Conservation (phyloP, 768 basidiomycete species). For the Naganishia friedmannii region DNA sequence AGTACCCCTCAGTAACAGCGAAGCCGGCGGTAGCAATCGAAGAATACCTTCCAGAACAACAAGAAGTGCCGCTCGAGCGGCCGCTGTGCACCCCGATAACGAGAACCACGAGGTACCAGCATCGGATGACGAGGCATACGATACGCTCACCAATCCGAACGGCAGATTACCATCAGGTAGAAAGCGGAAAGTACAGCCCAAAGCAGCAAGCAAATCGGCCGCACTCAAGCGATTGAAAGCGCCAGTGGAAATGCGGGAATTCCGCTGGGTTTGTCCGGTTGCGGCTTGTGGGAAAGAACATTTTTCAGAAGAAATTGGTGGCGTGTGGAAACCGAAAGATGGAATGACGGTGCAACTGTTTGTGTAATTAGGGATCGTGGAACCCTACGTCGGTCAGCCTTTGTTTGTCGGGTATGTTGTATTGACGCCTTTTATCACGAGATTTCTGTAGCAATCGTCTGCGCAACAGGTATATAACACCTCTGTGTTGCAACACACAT, state of each 20-base stretch:
- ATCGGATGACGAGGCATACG: not conserved
- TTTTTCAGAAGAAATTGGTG: conserved; percentile 36
- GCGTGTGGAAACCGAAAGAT: conserved; percentile 26
- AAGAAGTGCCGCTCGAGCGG: conserved; percentile 8
- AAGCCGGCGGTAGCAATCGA: not conserved
- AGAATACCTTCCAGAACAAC: conserved; percentile 5
- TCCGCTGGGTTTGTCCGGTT: conserved; percentile 44
- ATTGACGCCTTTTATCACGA: not conserved
- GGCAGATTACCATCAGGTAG: not conserved
- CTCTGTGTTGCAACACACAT: not conserved
- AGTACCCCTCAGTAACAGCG: not conserved
- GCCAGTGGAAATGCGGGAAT: conserved; percentile 32
- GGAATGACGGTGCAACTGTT: conserved; percentile 24
- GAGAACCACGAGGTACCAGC: not conserved
- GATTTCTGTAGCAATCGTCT: not conserved
- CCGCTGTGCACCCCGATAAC: not conserved
- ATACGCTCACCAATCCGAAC: not conserved
- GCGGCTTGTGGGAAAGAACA: conserved; percentile 40
- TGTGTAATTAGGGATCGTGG: conserved; percentile 22
- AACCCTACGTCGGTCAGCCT: not conserved
- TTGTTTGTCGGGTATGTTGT: not conserved
- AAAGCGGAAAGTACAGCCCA: not conserved
- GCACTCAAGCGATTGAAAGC: not conserved
- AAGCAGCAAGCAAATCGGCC: not conserved
- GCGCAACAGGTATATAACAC: not conserved